Conservation (phyloP, 164 flowering plant species). For the Chimonanthus praecox region DNA sequence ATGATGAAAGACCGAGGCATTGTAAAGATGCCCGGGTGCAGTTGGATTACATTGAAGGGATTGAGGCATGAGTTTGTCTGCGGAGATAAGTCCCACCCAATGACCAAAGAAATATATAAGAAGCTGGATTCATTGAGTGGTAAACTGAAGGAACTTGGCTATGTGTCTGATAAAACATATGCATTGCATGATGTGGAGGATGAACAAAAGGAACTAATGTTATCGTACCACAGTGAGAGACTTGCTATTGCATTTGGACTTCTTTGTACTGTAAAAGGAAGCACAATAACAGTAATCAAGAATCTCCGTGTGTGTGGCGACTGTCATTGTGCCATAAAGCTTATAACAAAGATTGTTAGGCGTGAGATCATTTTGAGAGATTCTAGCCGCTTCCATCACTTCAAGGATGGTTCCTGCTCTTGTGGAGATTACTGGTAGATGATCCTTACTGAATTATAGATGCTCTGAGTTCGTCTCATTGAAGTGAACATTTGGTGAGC, state of each 20-base stretch:
- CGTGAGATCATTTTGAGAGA: constrained; percentile 11
- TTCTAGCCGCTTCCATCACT: constrained; percentile 12
- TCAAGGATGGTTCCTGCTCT: constrained; percentile 8
- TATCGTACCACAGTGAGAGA: constrained; percentile 13
- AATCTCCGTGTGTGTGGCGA: constrained; percentile 14
- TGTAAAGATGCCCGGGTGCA: constrained; percentile 15
- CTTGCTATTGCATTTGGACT: constrained; percentile 15
- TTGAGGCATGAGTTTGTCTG: constrained; percentile 6
- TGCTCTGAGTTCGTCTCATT: neutral
- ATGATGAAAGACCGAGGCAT: constrained; percentile 17
- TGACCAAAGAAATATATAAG: constrained; percentile 14
- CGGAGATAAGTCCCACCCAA: constrained; percentile 15
- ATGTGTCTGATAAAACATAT: constrained; percentile 13
- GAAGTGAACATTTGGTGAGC: too few species aligned
- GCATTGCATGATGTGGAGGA: constrained; percentile 19
- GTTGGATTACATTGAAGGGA: constrained; percentile 15
- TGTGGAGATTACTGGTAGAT: constrained; percentile 12
- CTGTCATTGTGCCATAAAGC: constrained; percentile 14
- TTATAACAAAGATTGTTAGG: constrained; percentile 6
- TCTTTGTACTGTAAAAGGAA: constrained; percentile 10
- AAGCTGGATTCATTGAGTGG: constrained; percentile 12
- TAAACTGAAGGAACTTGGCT: constrained; percentile 8
- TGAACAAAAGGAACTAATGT: constrained; percentile 12
- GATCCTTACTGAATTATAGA: neutral
- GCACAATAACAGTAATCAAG: constrained; percentile 12